These are phyloP conservation scores for Pichia sp. DNA, from an alignment of 1,139 yeast species.

Conservation along the genomic window DNA sequence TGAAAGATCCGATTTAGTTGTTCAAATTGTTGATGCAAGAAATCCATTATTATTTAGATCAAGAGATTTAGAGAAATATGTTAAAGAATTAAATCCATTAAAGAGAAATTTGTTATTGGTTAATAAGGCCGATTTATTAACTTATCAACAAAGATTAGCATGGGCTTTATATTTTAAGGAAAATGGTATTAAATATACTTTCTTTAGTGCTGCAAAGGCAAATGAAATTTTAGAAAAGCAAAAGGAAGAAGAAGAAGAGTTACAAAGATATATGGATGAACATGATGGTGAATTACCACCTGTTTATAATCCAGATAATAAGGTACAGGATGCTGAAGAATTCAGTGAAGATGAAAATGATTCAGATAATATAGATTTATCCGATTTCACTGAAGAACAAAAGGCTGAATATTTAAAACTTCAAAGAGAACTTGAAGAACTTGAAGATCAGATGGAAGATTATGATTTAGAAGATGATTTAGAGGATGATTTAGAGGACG, in stretches of 20 bases:
- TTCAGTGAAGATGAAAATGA: conserved; percentile 11
- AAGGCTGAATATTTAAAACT: conserved; percentile 23
- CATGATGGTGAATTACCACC: conserved; percentile 44
- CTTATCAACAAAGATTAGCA: conserved; percentile 63
- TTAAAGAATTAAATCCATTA: conserved; percentile 58
- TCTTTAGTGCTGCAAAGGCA: conserved; percentile 88
- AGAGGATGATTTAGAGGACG: conserved; percentile 22
- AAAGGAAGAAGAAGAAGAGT: conserved; percentile 35
- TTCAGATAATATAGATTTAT: conserved; percentile 18
- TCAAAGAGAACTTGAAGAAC: conserved; percentile 28
- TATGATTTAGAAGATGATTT: conserved; percentile 13
- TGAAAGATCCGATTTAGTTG: conserved; percentile 89
- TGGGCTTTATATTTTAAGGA: conserved; percentile 84
- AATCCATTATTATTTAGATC: conserved; percentile 90
- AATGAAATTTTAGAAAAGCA: conserved; percentile 62
- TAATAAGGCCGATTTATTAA: conserved; percentile 88
- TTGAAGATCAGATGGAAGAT: conserved; percentile 25
- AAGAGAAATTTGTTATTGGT: conserved; percentile 79
- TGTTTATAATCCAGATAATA: conserved; percentile 32
- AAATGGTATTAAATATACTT: conserved; percentile 73
- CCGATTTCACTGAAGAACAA: conserved; percentile 33
- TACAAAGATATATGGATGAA: conserved; percentile 21
- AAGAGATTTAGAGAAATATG: conserved; percentile 80
- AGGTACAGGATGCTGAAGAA: conserved; percentile 59
- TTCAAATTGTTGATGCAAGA: conserved; percentile 97